Conservation (phyloP, 345 rosid species). For the Kandelia obovata region DNA sequence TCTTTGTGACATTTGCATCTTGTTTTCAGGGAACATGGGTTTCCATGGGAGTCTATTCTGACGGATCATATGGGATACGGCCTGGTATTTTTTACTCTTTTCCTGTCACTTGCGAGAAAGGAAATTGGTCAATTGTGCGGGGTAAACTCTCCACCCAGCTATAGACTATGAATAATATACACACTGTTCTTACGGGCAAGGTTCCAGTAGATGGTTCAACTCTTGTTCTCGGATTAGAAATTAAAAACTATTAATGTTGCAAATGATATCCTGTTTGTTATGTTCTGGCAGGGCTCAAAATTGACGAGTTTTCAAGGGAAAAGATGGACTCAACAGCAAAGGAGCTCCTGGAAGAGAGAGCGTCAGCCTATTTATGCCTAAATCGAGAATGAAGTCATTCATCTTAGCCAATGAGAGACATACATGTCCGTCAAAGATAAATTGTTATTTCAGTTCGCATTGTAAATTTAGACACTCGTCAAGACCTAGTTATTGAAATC, state of each 20-base stretch:
- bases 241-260: no score
- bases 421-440: no score
- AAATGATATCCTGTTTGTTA: not conserved
- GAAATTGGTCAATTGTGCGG: conserved; percentile 70
- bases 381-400: conserved; percentile 13
- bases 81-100: conserved; percentile 77
- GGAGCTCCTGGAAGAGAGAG: conserved; percentile 77
- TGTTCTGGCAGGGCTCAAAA: conserved; percentile 45
- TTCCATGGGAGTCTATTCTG: conserved; percentile 92
- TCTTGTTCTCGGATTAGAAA: no score
- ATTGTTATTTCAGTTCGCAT: no score
- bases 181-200: no score
- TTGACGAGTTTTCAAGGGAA: conserved; percentile 63
- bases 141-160: conserved; percentile 26
- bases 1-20: not conserved
- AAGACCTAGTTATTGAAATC: no score
- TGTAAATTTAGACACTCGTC: no score
- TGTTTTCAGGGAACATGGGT: conserved; percentile 63
- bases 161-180: no score
- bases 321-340: conserved; percentile 75
- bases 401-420: no score
- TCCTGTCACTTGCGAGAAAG: conserved; percentile 71
- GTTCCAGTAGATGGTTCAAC: no score
- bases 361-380: conserved; percentile 57
- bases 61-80: conserved; percentile 72